Percentiles rank a stretch among this genome's conserved stretches.
These are phyloP conservation scores for Phytophthora pinifolia DNA, from an alignment of 352 stramenopile genomes.

Conservation along the genomic window DNA sequence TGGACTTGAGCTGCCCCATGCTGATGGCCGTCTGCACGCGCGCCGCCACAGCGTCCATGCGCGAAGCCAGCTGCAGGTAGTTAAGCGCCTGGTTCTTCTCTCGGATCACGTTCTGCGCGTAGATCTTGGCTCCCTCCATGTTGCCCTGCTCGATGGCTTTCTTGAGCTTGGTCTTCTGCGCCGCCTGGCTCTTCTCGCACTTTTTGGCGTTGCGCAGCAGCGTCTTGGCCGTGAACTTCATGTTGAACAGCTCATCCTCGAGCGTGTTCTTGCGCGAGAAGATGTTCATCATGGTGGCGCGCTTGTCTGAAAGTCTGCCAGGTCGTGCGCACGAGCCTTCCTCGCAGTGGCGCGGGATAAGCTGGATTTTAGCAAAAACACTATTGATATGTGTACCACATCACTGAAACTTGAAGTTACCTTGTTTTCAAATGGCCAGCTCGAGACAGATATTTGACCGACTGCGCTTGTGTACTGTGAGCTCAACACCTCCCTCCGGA, in stretches of 20 bases:
- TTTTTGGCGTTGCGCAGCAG: slow-evolving; percentile 94
- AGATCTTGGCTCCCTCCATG: slow-evolving; percentile 97
- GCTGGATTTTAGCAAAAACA: slow-evolving; percentile 4
- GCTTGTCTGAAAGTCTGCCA: neutral
- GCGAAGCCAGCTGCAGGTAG: slow-evolving; percentile 94
- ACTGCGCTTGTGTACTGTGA: no score
- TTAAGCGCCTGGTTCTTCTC: slow-evolving; percentile 92
- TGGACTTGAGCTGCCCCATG: slow-evolving; percentile 93
- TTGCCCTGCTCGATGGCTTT: slow-evolving; percentile 96
- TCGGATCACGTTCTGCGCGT: slow-evolving; percentile 91
- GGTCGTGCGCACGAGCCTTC: neutral
- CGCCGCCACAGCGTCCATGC: slow-evolving; percentile 96
- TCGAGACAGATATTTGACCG: no score
- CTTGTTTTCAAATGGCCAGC: no score
- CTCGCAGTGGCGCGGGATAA: slow-evolving; percentile 12
- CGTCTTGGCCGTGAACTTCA: slow-evolving; percentile 90
- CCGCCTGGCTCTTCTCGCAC: slow-evolving; percentile 97
- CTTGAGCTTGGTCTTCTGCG: slow-evolving; percentile 95
- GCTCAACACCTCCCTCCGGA: no score
- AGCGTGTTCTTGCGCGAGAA: slow-evolving; percentile 86
- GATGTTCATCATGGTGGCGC: slow-evolving; percentile 63
- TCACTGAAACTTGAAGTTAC: no score
- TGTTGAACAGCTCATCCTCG: slow-evolving; percentile 89
- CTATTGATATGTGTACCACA: neutral
- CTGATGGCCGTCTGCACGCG: slow-evolving; percentile 97